Percentiles rank a stretch among this genome's conserved stretches.
Evolutionary conservation across 306 rosid species (phyloP).

Genomic region (Gleditsia sinensis): DNA sequence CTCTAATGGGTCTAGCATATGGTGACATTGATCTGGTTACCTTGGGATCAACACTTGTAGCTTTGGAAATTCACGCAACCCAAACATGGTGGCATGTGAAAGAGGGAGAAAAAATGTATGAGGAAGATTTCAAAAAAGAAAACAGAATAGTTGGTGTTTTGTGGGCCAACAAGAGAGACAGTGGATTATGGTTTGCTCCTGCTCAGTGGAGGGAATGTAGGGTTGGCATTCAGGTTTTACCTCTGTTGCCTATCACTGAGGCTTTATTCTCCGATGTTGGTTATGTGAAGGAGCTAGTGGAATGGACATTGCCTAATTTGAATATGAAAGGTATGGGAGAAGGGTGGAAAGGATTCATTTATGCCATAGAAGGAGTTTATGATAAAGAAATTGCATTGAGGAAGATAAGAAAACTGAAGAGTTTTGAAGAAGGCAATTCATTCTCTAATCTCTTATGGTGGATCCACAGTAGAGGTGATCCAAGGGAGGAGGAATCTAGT

Average conservation of each 20-base stretch:
- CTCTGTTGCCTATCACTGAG: slow-evolving; percentile 72
- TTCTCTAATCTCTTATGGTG: slow-evolving; percentile 86
- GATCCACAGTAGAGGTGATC: slow-evolving; percentile 66
- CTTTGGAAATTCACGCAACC: slow-evolving; percentile 69
- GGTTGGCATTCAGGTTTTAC: slow-evolving; percentile 81
- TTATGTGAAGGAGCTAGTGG: slow-evolving; percentile 71
- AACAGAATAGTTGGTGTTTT: slow-evolving; percentile 68
- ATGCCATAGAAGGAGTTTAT: slow-evolving; percentile 64
- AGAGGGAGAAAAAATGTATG: slow-evolving; percentile 54
- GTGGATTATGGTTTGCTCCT: slow-evolving; percentile 92
- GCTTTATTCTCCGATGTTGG: slow-evolving; percentile 55
- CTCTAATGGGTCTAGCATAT: slow-evolving; percentile 76
- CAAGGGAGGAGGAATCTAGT: slow-evolving; percentile 21
- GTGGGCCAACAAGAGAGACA: slow-evolving; percentile 87
- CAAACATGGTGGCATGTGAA: slow-evolving; percentile 88
- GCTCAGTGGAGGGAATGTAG: slow-evolving; percentile 75
- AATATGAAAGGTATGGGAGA: slow-evolving; percentile 72
- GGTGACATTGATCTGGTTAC: slow-evolving; percentile 63
- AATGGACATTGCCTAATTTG: slow-evolving; percentile 77
- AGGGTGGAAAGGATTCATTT: slow-evolving; percentile 87
- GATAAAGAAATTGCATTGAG: slow-evolving; percentile 56
- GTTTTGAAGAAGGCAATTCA: slow-evolving; percentile 77
- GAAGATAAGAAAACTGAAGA: slow-evolving; percentile 53
- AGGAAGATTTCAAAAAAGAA: slow-evolving; percentile 57
- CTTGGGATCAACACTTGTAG: slow-evolving; percentile 61